These are phyloP conservation scores for Candida tallmaniae DNA, from an alignment of 805 yeast species.

Conservation along the genomic window DNA sequence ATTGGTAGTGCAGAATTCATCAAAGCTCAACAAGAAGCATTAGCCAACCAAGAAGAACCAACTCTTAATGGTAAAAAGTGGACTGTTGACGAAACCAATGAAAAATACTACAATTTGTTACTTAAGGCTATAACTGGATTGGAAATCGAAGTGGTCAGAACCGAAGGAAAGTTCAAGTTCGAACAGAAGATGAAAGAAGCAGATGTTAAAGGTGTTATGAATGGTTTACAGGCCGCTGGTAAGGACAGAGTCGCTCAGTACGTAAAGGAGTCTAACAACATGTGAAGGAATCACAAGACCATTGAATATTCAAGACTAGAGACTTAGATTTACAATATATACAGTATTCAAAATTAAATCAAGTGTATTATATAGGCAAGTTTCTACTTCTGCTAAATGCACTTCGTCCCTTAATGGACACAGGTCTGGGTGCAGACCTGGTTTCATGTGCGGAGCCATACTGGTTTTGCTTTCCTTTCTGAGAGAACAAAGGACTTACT, in stretches of 20 bases:
- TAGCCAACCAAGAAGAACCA: conserved; percentile 46
- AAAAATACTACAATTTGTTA: conserved; percentile 35
- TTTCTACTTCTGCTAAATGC: neutral
- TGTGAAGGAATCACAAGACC: too few species aligned
- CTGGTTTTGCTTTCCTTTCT: conserved; percentile 13
- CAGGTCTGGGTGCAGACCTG: conserved; percentile 1
- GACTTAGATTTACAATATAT: neutral
- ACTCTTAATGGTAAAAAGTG: conserved; percentile 34
- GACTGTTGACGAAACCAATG: conserved; percentile 58
- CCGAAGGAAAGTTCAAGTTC: conserved; percentile 54
- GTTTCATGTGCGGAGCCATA: conserved; percentile 15
- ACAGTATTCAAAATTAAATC: neutral
- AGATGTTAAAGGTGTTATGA: conserved; percentile 50
- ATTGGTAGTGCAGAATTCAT: conserved; percentile 45
- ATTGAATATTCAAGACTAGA: too few species aligned
- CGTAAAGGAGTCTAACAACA: conserved; percentile 17
- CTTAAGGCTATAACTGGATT: conserved; percentile 53
- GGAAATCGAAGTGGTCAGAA: conserved; percentile 43
- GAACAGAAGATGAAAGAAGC: conserved; percentile 44
- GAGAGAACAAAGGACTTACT: conserved; percentile 27
- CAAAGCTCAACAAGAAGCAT: conserved; percentile 35
- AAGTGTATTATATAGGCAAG: neutral
- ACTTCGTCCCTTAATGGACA: conserved; percentile 7
- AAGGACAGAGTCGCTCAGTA: conserved; percentile 23
- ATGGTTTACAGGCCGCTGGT: conserved; percentile 42